These are phyloP conservation scores for Trichocomaceae sp. DNA, from an alignment of 2,329 filamentous ascomycete genomes.

Conservation along the genomic window DNA sequence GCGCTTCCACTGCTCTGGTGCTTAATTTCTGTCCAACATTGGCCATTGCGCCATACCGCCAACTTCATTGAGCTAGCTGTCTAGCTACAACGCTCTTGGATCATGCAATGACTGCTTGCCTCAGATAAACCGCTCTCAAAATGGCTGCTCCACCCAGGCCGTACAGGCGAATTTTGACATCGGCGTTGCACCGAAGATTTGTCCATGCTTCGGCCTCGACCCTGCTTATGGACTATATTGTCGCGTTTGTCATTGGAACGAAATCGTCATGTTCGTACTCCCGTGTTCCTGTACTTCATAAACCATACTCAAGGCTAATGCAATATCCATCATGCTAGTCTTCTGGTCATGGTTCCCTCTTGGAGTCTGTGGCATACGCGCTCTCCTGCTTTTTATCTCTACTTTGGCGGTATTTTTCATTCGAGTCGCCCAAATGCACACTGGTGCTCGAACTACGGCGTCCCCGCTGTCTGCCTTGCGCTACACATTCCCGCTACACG, in stretches of 20 bases:
- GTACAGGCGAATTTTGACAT: slow-evolving; percentile 88
- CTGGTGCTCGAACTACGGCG: slow-evolving; percentile 63
- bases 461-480: slow-evolving; percentile 61
- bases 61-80: neutral
- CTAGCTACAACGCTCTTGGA: neutral
- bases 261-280: slow-evolving; percentile 60
- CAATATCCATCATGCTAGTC: slow-evolving; percentile 41
- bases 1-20: neutral
- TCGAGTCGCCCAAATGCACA: slow-evolving; percentile 75
- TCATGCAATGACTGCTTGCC: slow-evolving; percentile 8
- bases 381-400: slow-evolving; percentile 67
- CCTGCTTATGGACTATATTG: slow-evolving; percentile 63
- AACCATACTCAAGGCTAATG: neutral
- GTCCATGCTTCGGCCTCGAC: slow-evolving; percentile 66
- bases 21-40: neutral
- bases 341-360: slow-evolving; percentile 85
- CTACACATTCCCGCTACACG: slow-evolving; percentile 52
- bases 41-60: neutral
- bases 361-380: slow-evolving; percentile 66
- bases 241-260: slow-evolving; percentile 62
- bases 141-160: slow-evolving; percentile 37
- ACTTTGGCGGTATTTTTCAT: slow-evolving; percentile 74
- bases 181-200: slow-evolving; percentile 80
- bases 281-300: neutral
- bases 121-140: slow-evolving; percentile 16